A percentile compares a stretch with the other conserved stretches of the same genome.
These are phyloP conservation scores for Pythium rhizo-oryzae DNA, from an alignment of 352 stramenopile genomes.

Conservation along the genomic window DNA sequence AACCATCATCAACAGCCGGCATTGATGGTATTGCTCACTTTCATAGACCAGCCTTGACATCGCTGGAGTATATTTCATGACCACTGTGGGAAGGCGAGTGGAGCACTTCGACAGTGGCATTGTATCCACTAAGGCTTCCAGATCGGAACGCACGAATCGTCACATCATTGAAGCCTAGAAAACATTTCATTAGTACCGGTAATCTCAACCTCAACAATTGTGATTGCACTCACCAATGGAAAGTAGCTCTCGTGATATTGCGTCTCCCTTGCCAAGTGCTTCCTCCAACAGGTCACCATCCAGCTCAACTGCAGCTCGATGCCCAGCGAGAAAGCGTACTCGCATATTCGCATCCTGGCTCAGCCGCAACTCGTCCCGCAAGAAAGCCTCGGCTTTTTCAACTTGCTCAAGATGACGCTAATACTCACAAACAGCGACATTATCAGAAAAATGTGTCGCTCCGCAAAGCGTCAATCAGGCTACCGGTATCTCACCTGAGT, in stretches of 20 bases:
- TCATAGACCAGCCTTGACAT: not conserved
- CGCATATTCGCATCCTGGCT: slow-evolving; percentile 61
- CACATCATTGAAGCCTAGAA: slow-evolving; percentile 55
- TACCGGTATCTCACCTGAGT: slow-evolving; percentile 50
- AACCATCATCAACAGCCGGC: not conserved
- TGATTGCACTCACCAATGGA: slow-evolving; percentile 11
- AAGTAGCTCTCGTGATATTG: slow-evolving; percentile 7
- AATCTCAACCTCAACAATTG: not conserved
- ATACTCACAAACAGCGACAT: not conserved
- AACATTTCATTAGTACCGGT: not conserved
- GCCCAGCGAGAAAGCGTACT: slow-evolving; percentile 73
- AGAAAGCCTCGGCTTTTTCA: slow-evolving; percentile 67
- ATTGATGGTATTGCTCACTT: not conserved
- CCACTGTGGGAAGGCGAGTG: slow-evolving; percentile 4
- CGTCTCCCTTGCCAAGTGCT: not conserved
- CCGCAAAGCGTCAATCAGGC: too few relatives aligned
- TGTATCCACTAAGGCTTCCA: slow-evolving; percentile 72
- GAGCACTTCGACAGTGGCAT: slow-evolving; percentile 20
- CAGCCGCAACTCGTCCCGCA: slow-evolving; percentile 50
- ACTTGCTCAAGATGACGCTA: slow-evolving; percentile 62
- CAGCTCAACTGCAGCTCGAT: slow-evolving; percentile 67
- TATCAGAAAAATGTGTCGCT: not conserved
- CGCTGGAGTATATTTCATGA: not conserved
- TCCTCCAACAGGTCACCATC: not conserved
- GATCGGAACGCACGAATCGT: slow-evolving; percentile 58